Conservation (phyloP, 495 filamentous ascomycete species). For the Hapsidospora chrysogenum region DNA sequence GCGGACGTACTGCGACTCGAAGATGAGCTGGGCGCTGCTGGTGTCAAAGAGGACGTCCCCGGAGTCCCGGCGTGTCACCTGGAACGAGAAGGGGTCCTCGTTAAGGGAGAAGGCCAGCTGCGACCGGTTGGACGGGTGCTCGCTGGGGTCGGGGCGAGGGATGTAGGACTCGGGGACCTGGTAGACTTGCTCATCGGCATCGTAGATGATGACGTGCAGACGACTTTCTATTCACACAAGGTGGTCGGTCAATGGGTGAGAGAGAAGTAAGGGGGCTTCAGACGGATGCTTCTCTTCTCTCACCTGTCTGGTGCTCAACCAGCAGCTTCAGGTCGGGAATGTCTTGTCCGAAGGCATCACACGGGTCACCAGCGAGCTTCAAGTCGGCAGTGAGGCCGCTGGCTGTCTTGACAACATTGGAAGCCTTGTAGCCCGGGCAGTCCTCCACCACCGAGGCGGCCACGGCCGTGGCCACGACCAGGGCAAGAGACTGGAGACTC, state of each 20-base stretch:
- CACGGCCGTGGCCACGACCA: slow-evolving; percentile 1
- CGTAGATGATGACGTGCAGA: slow-evolving; percentile 70
- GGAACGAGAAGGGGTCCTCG: slow-evolving; percentile 59
- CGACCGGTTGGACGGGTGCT: neutral
- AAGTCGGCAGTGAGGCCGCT: slow-evolving; percentile 46
- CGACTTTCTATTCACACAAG: slow-evolving; percentile 36
- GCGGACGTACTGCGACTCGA: slow-evolving; percentile 61
- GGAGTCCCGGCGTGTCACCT: slow-evolving; percentile 39
- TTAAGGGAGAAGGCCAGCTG: slow-evolving; percentile 45
- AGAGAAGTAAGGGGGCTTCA: no score
- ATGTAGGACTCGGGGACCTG: slow-evolving; percentile 60
- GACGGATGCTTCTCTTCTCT: no score
- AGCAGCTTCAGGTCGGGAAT: slow-evolving; percentile 44
- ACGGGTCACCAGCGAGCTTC: slow-evolving; percentile 45
- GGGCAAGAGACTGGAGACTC: no score
- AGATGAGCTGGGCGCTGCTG: slow-evolving; percentile 48
- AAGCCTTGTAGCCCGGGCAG: slow-evolving; percentile 60
- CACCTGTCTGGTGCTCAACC: slow-evolving; percentile 61
- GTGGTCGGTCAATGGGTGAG: neutral
- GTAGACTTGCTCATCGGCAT: slow-evolving; percentile 53
- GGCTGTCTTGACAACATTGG: slow-evolving; percentile 36
- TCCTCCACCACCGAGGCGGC: slow-evolving; percentile 8
- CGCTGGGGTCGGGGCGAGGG: slow-evolving; percentile 34
- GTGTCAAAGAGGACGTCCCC: slow-evolving; percentile 65
- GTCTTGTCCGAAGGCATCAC: slow-evolving; percentile 57